Percentiles rank a stretch among this genome's conserved stretches.
These are phyloP conservation scores for Pseudogymnoascus sp. DNA, from an alignment of 2,329 filamentous ascomycete genomes.

Conservation along the genomic window DNA sequence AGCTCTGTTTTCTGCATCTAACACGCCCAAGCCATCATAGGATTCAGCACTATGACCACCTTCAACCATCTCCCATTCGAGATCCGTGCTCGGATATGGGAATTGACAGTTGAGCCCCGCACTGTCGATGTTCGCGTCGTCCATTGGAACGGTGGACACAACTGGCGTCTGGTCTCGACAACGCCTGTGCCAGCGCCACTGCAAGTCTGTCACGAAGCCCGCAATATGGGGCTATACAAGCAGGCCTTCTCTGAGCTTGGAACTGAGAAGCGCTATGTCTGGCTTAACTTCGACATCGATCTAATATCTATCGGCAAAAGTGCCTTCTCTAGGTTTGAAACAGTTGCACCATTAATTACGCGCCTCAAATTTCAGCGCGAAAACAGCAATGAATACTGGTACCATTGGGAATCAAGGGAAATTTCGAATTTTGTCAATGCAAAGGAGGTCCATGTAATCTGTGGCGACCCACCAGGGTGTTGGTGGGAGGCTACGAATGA, in stretches of 20 bases:
- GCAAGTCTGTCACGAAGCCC: background rate
- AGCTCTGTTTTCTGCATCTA: background rate
- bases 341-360: background rate
- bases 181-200: background rate
- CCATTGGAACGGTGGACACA: background rate
- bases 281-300: background rate
- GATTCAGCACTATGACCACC: background rate
- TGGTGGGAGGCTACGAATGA: background rate
- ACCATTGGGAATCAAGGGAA: background rate
- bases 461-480: background rate
- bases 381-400: background rate
- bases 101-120: conserved; percentile 12
- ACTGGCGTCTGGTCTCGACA: background rate
- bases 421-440: background rate
- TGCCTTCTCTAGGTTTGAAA: background rate
- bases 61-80: conserved; percentile 17
- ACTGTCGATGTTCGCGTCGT: conserved; percentile 7
- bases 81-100: conserved; percentile 16
- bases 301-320: background rate
- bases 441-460: background rate
- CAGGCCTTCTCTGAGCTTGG: background rate
- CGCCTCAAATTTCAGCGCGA: background rate
- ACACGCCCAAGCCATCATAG: background rate
- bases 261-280: background rate
- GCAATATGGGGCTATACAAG: background rate